phyloP scores from a whole-genome alignment of 202 grass and related monocot genomes.

The Dendrocalamus latiflorus region DNA sequence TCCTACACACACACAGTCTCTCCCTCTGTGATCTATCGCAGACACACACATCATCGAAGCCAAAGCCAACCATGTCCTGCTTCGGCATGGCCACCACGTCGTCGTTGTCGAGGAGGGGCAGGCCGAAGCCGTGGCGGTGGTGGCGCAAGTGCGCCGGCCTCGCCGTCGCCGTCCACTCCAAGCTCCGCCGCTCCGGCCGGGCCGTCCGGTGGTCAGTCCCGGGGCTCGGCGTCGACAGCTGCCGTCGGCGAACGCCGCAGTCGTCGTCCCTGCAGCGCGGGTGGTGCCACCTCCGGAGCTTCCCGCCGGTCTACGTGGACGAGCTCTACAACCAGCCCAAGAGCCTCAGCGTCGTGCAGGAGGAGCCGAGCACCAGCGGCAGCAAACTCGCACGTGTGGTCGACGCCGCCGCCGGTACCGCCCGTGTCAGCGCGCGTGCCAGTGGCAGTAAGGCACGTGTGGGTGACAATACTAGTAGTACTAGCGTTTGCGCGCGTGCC shows the following conservation, averaged over 20 bases:
- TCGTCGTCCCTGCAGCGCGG: neutral
- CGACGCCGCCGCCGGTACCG: neutral
- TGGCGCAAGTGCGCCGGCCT: constrained; percentile 44
- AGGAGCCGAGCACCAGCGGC: neutral
- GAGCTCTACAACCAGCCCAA: constrained; percentile 52
- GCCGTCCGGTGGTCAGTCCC: neutral
- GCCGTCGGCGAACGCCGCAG: neutral
- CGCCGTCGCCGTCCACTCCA: constrained; percentile 15
- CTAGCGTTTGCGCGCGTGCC: no score
- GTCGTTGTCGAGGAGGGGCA: neutral
- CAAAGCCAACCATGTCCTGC: constrained; percentile 39
- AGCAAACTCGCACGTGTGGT: neutral
- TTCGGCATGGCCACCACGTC: constrained; percentile 16
- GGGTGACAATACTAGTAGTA: no score
- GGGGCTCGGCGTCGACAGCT: neutral
- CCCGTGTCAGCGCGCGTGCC: neutral
- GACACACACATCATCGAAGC: neutral
- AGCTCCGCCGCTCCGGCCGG: constrained; percentile 24
- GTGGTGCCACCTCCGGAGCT: neutral
- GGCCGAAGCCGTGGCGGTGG: constrained; percentile 28
- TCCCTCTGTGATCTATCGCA: neutral
- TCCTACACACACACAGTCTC: neutral
- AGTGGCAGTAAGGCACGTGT: neutral
- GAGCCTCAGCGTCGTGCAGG: neutral
- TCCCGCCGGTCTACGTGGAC: constrained; percentile 58